Evolutionary conservation across 345 rosid genomes (phyloP).

Genomic region (Rhizophora apiculata): DNA sequence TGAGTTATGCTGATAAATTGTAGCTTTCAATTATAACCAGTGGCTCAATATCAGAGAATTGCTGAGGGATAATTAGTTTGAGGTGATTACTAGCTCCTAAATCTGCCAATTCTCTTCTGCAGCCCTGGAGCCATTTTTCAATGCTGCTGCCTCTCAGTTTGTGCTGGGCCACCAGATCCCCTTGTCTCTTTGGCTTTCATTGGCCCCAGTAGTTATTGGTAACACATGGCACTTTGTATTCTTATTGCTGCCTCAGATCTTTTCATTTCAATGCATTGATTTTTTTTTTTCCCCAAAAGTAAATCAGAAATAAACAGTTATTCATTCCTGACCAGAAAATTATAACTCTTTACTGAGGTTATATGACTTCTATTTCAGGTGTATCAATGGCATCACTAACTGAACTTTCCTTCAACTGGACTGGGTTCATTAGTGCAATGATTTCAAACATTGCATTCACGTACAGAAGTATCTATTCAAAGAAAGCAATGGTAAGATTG

Average conservation of each 20-base stretch:
- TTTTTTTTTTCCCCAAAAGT: background rate
- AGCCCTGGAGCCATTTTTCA: conserved; percentile 58
- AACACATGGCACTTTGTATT: conserved; percentile 2
- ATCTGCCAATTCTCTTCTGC: conserved; percentile 8
- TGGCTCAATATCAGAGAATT: background rate
- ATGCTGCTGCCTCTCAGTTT: conserved; percentile 54
- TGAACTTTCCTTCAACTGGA: conserved; percentile 57
- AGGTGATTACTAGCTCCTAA: conserved; percentile 3
- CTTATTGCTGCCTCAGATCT: background rate
- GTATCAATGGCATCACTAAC: conserved; percentile 57
- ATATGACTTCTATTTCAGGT: conserved; percentile 29
- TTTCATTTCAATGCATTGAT: background rate
- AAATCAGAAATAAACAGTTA: background rate
- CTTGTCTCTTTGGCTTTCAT: conserved; percentile 43
- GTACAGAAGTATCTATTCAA: conserved; percentile 51
- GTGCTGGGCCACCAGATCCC: conserved; percentile 50
- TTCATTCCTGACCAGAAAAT: background rate
- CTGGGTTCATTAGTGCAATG: conserved; percentile 53
- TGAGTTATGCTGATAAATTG: too few species aligned
- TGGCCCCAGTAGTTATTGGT: conserved; percentile 56
- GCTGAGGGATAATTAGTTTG: background rate
- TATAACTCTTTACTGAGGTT: conserved; percentile 5
- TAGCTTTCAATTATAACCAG: background rate
- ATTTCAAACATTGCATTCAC: conserved; percentile 51
- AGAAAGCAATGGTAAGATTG: conserved; percentile 49